Evolutionary conservation across 139 green algal genomes (phyloP).

Genomic region (Asterochloris erici): DNA sequence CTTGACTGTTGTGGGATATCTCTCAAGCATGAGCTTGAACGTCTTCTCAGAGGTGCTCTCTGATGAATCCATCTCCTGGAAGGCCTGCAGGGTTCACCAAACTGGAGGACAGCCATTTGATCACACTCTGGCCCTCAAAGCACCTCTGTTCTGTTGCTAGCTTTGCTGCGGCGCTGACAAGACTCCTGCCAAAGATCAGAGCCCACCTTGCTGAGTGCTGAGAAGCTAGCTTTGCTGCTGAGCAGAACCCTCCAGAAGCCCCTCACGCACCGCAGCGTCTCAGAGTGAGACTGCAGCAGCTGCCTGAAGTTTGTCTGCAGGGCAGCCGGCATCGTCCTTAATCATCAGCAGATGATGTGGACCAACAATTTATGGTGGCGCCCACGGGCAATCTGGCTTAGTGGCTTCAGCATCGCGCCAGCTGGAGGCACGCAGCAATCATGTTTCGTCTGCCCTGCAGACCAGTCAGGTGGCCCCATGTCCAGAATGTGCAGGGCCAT

Average conservation of each 20-base stretch:
- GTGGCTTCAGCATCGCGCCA: too few relatives aligned
- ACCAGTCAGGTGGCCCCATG: too few relatives aligned
- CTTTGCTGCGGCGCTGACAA: too few relatives aligned
- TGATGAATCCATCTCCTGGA: constrained; percentile 11
- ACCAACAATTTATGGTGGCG: too few relatives aligned
- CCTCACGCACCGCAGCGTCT: constrained; percentile 7
- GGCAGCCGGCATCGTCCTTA: background rate
- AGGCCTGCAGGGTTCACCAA: background rate
- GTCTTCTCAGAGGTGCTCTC: constrained; percentile 5
- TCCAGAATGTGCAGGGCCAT: too few relatives aligned
- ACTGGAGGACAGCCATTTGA: background rate
- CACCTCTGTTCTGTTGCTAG: too few relatives aligned
- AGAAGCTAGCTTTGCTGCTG: constrained; percentile 11
- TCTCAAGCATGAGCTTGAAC: constrained; percentile 5
- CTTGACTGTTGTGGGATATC: constrained; percentile 13
- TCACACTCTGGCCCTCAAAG: background rate
- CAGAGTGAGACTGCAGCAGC: background rate
- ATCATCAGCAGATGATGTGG: too few relatives aligned
- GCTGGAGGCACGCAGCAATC: too few relatives aligned
- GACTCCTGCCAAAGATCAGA: too few relatives aligned
- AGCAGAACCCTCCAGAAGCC: constrained; percentile 16
- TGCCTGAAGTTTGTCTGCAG: constrained; percentile 10
- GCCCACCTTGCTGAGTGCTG: background rate
- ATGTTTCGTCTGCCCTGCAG: too few relatives aligned
- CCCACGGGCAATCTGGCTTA: too few relatives aligned